Base-by-base conservation (phyloP, 768 basidiomycete species). In the Lactarius sp. region DNA sequence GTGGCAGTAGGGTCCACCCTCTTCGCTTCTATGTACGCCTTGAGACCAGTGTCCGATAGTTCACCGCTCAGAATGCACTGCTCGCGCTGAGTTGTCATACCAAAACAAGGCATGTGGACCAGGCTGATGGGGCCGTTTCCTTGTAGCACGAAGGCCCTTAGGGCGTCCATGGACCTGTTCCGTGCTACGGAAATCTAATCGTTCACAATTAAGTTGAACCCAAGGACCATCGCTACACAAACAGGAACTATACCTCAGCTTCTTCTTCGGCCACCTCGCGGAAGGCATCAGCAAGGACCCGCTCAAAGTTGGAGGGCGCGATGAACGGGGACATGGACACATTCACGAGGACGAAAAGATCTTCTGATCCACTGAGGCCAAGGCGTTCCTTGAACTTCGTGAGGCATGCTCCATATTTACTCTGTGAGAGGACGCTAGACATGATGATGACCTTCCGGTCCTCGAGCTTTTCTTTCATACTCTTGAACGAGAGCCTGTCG, bases 241-340 rank as follows among this genome's bases (percentile, higher is more conserved):
- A 18, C 6, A 31, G 34, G 12, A 16, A 22, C 31, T 59, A 42
- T 27, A 79, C 75, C 68, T 76, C 65, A 44, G 75, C 67, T 61
- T 77, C 75, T 39, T 78, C 74, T 55, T 75, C 68, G 1, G 74
- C 64, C 4, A 74, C 72, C 20, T 71, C 52, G 54, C 71, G 66
- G 66, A 81, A 77, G 1, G 67, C 68, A 22, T 76, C 66, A 2
- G 73, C 74, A 22, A 81, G 60, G 22, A 71, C 66, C 14, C 68
- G 46, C 1, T 72, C 66, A 51, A 77, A 75, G 44, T 73, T 70
- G 4, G 61, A 69, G 0, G 67, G 51, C 6, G 59, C 54, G 6
- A 42, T 42, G 46, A 78, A 80, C 1, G 79, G 79, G 8, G 77
- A 77, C 76, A 77, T 79, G n/a, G 74, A 72, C 20, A 78, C 75